phyloP scores from a whole-genome alignment of 2,329 filamentous ascomycete species.

The Ophiostoma pallidulum region DNA sequence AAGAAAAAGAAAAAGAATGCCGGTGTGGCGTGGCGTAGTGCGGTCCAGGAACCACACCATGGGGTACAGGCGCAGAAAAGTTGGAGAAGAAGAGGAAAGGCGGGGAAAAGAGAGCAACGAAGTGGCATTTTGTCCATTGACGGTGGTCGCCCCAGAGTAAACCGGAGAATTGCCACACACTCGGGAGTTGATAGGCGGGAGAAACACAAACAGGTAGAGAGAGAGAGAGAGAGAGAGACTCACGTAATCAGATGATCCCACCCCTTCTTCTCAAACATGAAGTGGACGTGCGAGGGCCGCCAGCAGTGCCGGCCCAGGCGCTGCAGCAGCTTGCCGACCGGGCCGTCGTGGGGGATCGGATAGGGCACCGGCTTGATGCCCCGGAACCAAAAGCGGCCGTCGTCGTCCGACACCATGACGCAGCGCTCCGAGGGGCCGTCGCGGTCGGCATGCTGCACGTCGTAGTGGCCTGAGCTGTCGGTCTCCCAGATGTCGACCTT shows the following conservation, averaged over 20 bases:
- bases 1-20: no score
- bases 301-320: constrained; percentile 64
- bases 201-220: not conserved
- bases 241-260: constrained; percentile 79
- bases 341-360: constrained; percentile 75
- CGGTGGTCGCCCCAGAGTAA: no score
- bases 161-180: no score
- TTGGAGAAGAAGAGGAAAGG: not conserved
- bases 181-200: constrained; percentile 45
- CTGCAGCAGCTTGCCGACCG: constrained; percentile 63
- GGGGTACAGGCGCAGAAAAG: no score
- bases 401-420: constrained; percentile 51
- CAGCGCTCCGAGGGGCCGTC: constrained; percentile 61
- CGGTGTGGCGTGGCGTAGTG: no score
- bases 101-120: no score
- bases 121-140: no score
- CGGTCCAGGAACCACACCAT: no score
- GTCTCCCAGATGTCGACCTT: constrained; percentile 83
- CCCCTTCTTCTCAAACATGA: constrained; percentile 75
- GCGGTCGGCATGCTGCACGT: constrained; percentile 63
- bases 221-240: constrained; percentile 26
- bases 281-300: constrained; percentile 72
- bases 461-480: constrained; percentile 70
- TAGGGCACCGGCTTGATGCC: constrained; percentile 80
- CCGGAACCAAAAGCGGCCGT: constrained; percentile 76